phyloP scores from a whole-genome alignment of 2,329 filamentous ascomycete species.

The Fusarium tuaranense region DNA sequence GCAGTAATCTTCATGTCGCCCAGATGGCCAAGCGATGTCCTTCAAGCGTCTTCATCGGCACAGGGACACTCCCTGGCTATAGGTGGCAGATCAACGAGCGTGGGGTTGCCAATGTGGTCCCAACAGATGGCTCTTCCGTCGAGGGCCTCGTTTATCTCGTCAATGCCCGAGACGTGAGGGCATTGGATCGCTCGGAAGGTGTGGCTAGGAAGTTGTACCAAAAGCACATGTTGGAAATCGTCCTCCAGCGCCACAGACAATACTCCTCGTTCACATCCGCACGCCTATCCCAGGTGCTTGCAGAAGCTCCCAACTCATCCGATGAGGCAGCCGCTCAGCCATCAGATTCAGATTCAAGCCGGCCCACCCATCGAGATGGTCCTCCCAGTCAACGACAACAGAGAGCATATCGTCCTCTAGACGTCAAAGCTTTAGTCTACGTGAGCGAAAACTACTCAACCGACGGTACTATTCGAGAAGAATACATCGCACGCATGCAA shows the following conservation, averaged over 20 bases:
- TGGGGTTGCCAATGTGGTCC: constrained; percentile 12
- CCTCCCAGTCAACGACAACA: background rate
- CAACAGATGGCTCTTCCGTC: background rate
- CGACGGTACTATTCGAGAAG: background rate
- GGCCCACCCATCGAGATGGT: background rate
- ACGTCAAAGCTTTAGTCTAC: background rate
- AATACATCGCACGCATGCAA: constrained; percentile 1
- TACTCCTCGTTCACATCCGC: background rate
- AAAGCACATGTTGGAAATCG: constrained; percentile 1
- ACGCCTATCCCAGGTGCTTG: background rate
- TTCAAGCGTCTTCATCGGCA: constrained; percentile 9
- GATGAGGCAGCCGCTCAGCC: background rate
- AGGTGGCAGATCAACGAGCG: constrained; percentile 19
- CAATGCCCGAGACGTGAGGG: background rate
- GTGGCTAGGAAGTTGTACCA: background rate
- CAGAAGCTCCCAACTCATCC: background rate
- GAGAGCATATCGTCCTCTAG: background rate
- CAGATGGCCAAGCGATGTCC: constrained; percentile 17
- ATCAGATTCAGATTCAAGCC: background rate
- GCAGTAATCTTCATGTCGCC: constrained; percentile 13
- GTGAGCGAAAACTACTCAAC: background rate
- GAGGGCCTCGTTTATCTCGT: constrained; percentile 1
- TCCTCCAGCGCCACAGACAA: background rate
- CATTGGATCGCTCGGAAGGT: background rate
- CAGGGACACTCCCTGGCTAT: background rate